Conservation (phyloP, 73 alveolate genomes). For the Blepharisma stoltei region DNA sequence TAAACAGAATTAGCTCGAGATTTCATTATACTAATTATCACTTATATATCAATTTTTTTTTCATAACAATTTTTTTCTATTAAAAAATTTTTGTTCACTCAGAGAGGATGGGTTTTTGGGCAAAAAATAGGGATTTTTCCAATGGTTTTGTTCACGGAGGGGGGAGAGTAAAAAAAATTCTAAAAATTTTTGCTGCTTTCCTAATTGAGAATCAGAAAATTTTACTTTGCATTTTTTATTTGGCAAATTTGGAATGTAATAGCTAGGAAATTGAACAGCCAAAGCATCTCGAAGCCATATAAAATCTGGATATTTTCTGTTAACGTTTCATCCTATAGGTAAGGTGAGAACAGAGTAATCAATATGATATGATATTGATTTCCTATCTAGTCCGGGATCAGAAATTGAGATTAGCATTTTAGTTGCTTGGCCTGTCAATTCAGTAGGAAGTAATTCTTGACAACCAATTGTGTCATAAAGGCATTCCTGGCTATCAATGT, state of each 20-base stretch:
- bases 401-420: not conserved
- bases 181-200: not conserved
- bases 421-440: not conserved
- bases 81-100: too few species aligned
- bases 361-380: not conserved
- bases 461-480: not conserved
- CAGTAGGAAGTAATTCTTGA: not conserved
- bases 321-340: not conserved
- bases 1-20: too few species aligned
- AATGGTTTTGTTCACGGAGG: too few species aligned
- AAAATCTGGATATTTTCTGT: constrained; percentile 11
- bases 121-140: too few species aligned
- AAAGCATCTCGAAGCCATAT: constrained; percentile 8
- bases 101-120: too few species aligned
- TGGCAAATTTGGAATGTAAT: not conserved
- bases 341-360: not conserved
- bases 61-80: too few species aligned
- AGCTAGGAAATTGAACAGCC: not conserved
- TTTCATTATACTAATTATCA: too few species aligned
- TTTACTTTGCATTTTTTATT: not conserved
- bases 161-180: too few species aligned
- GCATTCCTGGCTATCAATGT: too few species aligned
- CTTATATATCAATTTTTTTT: too few species aligned
- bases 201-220: constrained; percentile 14
- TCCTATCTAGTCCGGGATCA: not conserved